Conservation (phyloP, 208 protist species). For the Phytomonas sp. region DNA sequence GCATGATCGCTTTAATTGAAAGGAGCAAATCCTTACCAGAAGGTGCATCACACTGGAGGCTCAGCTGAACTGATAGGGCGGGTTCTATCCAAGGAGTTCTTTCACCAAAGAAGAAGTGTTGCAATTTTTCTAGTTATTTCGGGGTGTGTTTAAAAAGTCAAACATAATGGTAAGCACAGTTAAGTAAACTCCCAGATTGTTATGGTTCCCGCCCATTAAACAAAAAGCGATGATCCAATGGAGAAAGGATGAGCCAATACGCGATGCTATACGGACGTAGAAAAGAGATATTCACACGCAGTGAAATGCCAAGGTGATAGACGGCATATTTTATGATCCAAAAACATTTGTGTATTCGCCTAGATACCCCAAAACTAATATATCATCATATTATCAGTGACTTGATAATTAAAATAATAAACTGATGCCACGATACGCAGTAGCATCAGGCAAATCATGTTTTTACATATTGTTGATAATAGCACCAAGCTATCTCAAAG, state of each 20-base stretch:
- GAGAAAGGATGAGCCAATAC: neutral
- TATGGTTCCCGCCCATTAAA: neutral
- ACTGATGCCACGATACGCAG: neutral
- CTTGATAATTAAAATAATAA: neutral
- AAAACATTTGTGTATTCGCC: neutral
- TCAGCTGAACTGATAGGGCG: neutral
- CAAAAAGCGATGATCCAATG: neutral
- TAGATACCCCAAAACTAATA: neutral
- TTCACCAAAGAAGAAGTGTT: neutral
- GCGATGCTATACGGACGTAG: neutral
- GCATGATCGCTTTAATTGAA: neutral
- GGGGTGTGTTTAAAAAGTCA: neutral
- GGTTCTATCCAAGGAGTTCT: neutral
- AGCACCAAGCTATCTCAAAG: neutral
- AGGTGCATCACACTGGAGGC: neutral
- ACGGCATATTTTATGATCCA: neutral
- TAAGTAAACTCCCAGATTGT: neutral
- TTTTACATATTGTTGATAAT: neutral
- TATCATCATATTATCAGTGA: neutral
- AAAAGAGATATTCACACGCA: neutral
- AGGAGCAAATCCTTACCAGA: neutral
- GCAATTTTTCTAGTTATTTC: too few relatives aligned
- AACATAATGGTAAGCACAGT: neutral
- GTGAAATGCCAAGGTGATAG: neutral
- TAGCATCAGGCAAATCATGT: neutral